Evolutionary conservation across 352 stramenopile species (phyloP).

Genomic region (Phytophthora pseudosyringae): DNA sequence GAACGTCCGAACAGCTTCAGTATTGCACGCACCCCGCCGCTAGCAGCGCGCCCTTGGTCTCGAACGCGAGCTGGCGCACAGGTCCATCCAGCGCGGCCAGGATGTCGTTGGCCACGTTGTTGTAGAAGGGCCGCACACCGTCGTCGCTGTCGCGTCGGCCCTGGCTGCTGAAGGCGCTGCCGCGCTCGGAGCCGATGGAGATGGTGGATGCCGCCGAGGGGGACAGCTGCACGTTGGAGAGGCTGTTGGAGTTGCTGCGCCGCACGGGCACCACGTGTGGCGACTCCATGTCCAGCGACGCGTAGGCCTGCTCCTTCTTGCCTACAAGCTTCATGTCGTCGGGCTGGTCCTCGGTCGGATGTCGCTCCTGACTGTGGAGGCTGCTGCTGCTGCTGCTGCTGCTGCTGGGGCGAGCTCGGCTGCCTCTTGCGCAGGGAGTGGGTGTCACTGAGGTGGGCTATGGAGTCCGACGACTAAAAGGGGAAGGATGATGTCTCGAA

Average conservation of each 20-base stretch:
- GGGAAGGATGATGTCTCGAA: background rate
- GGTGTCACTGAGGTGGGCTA: background rate
- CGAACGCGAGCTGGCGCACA: slow-evolving; percentile 74
- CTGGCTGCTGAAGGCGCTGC: slow-evolving; percentile 26
- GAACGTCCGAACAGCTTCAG: background rate
- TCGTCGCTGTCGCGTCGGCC: slow-evolving; percentile 8
- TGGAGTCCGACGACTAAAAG: background rate
- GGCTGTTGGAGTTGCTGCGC: slow-evolving; percentile 38
- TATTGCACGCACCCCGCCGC: slow-evolving; percentile 63
- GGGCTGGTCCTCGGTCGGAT: slow-evolving; percentile 9
- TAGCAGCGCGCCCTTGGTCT: slow-evolving; percentile 85
- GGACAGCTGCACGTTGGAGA: slow-evolving; percentile 54
- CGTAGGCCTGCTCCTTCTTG: slow-evolving; percentile 81
- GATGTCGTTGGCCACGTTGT: slow-evolving; percentile 63
- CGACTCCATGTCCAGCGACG: slow-evolving; percentile 78
- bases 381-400: slow-evolving; percentile 1
- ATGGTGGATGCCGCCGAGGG: slow-evolving; percentile 43
- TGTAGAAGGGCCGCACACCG: slow-evolving; percentile 45
- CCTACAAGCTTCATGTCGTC: slow-evolving; percentile 65
- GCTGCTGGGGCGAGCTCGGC: background rate
- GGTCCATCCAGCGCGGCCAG: slow-evolving; percentile 64
- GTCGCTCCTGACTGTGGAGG: background rate
- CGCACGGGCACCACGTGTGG: slow-evolving; percentile 40
- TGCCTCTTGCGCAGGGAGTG: slow-evolving; percentile 7
- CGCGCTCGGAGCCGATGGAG: slow-evolving; percentile 41